These are phyloP conservation scores for Lactarius evosmus DNA, from an alignment of 768 basidiomycete species.

Conservation along the genomic window DNA sequence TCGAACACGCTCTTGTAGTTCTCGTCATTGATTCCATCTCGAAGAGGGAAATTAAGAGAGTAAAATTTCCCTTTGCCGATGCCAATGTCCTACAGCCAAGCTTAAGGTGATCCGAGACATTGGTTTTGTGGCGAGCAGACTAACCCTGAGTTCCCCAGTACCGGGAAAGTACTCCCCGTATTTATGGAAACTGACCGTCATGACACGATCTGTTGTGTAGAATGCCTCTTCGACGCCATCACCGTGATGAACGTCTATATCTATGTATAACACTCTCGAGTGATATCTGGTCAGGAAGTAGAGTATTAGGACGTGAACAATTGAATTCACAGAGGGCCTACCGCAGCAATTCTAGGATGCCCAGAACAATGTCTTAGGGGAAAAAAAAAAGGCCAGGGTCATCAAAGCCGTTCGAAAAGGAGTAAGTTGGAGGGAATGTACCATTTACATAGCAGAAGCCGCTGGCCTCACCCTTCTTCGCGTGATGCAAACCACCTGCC, in stretches of 20 bases:
- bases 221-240: conserved; percentile 99
- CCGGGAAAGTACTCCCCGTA: conserved; percentile 99
- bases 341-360: conserved; percentile 91
- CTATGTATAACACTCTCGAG: conserved; percentile 92
- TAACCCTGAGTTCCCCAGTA: conserved; percentile 90
- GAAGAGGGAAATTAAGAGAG: conserved; percentile 88
- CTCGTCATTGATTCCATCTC: conserved; percentile 94
- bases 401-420: neutral
- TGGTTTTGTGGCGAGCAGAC: conserved; percentile 30
- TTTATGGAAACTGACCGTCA: conserved; percentile 98
- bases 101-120: neutral
- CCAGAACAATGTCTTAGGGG: conserved; percentile 87
- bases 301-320: neutral
- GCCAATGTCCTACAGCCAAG: conserved; percentile 69
- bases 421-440: conserved; percentile 35
- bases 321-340: conserved; percentile 33
- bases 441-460: conserved; percentile 99
- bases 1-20: conserved; percentile 95
- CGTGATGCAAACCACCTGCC: conserved; percentile 98
- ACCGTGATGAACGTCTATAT: conserved; percentile 98
- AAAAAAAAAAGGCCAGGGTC: neutral
- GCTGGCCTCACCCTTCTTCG: conserved; percentile 98
- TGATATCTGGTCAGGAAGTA: conserved; percentile 66
- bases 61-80: conserved; percentile 94
- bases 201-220: conserved; percentile 97